Base-by-base conservation (phyloP, 192 early-diverging fungal species). In the Linnemannia exigua region DNA sequence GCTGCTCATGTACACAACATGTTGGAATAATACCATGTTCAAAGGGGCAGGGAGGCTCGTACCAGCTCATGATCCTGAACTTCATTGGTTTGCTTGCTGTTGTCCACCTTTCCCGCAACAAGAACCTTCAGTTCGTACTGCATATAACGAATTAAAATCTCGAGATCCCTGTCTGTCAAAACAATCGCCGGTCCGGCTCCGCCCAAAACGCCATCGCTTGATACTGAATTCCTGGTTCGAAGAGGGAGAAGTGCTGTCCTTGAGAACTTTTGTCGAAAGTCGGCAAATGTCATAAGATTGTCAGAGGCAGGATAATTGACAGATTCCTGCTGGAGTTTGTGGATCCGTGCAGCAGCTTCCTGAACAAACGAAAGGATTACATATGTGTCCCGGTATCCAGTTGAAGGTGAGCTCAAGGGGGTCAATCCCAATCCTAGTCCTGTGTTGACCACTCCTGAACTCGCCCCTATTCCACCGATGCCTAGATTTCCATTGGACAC, bases 221-320 rank as follows among this genome's bases (percentile, higher is more conserved):
- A 63, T 5, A 63, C 25, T 3, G 67, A 54, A 33, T 44, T 47
- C 35, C 76, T 80, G 12, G 78, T 70, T 25, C 79, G 50, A 28
- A 86, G 44, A 31, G 84, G 84, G 36, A 74, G 67, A 1, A 88
- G 36, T 31, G 81, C 82, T 20, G 79, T 88, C 48, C 81, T 67
- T 4, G 87, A 79, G 37, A 80, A 88, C 67, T 79, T 82, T 70
- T 82, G 76, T 12, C 79, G 74, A 37, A 88, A 88, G 15, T 88
- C 87, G 5, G 74, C 70, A 75, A 88, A 79, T 17, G 82, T 88
- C 87, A 88, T 85, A 0, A 88, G 47, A 17, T 88, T 82, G 58
- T 87, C 52, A 11, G 74, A 66, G 22, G 47, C 63, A 22, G 75
- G 47, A 61, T 88, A 71, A 52, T 88, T 44, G 70, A 81, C 70